These are phyloP conservation scores for Cutaneotrichosporon cutaneum DNA, from an alignment of 1,284 basidiomycete genomes.

Conservation along the genomic window DNA sequence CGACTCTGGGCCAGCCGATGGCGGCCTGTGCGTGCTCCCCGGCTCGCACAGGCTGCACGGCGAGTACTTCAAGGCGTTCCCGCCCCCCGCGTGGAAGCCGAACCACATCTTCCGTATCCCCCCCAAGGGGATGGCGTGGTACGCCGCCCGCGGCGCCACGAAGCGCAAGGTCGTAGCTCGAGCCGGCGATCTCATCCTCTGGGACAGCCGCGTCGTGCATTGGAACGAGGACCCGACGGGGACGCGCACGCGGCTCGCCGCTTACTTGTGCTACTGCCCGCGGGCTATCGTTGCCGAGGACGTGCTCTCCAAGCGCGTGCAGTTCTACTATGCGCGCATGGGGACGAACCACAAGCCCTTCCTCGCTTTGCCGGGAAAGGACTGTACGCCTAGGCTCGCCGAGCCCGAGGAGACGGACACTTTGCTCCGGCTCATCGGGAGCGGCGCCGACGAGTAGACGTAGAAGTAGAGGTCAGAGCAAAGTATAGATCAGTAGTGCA, in stretches of 20 bases:
- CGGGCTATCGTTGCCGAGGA: conserved; percentile 13
- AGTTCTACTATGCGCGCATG: too few species aligned
- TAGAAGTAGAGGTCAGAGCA: too few species aligned
- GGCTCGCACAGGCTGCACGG: conserved; percentile 25
- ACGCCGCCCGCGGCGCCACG: conserved; percentile 20
- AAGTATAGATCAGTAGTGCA: background rate
- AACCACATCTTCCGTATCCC: conserved; percentile 16
- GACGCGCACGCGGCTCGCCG: conserved; percentile 23
- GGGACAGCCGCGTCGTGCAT: conserved; percentile 34
- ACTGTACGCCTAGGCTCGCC: too few species aligned
- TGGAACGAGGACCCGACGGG: conserved; percentile 30
- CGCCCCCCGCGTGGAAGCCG: conserved; percentile 15
- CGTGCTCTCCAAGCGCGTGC: background rate
- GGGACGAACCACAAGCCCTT: too few species aligned
- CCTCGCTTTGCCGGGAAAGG: too few species aligned
- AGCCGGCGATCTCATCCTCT: conserved; percentile 28
- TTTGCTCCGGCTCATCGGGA: too few species aligned
- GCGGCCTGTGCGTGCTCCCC: conserved; percentile 30
- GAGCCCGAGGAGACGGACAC: too few species aligned
- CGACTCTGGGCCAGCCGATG: conserved; percentile 28
- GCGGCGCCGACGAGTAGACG: too few species aligned
- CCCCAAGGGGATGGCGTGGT: conserved; percentile 22
- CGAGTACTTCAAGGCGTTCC: conserved; percentile 18
- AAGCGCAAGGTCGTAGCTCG: conserved; percentile 25
- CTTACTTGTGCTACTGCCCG: conserved; percentile 28